A percentile compares a stretch with the other conserved stretches of the same genome.
Evolutionary conservation across 1,284 basidiomycete species (phyloP).

Genomic region (Taiwanofungus camphoratus): DNA sequence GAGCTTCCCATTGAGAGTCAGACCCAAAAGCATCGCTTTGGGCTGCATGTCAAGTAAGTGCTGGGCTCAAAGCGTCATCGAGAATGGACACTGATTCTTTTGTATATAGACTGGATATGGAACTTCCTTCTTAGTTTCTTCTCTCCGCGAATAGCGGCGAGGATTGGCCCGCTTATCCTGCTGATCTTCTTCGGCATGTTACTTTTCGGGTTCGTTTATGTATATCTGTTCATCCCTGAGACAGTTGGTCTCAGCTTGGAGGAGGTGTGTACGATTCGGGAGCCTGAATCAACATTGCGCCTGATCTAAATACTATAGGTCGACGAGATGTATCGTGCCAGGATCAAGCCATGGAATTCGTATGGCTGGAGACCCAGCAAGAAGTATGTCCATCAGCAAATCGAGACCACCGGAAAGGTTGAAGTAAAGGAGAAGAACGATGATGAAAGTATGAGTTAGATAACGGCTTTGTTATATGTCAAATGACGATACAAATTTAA

Average conservation of each 20-base stretch:
- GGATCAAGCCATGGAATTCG: constrained; percentile 63
- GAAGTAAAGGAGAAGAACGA: constrained; percentile 24
- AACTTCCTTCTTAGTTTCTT: constrained; percentile 76
- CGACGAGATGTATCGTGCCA: constrained; percentile 67
- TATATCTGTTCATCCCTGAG: constrained; percentile 72
- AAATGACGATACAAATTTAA: too few relatives aligned
- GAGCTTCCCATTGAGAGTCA: constrained; percentile 68
- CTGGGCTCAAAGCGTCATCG: neutral
- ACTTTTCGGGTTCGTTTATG: constrained; percentile 61
- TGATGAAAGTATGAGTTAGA: constrained; percentile 11
- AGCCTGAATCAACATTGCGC: neutral
- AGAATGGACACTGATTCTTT: neutral
- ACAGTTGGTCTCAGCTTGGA: constrained; percentile 71
- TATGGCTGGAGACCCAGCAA: constrained; percentile 48
- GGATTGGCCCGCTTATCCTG: constrained; percentile 73
- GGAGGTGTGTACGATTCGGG: constrained; percentile 40
- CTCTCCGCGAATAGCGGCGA: constrained; percentile 55
- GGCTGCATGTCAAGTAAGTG: constrained; percentile 51
- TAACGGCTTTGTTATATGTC: too few relatives aligned
- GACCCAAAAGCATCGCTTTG: constrained; percentile 70
- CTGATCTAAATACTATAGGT: constrained; percentile 32
- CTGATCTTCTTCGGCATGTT: constrained; percentile 75
- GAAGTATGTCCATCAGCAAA: constrained; percentile 25
- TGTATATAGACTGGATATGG: constrained; percentile 51
- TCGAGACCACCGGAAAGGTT: constrained; percentile 13